These are phyloP conservation scores for Tulasnella sp. DNA, from an alignment of 768 basidiomycete genomes.

Conservation along the genomic window DNA sequence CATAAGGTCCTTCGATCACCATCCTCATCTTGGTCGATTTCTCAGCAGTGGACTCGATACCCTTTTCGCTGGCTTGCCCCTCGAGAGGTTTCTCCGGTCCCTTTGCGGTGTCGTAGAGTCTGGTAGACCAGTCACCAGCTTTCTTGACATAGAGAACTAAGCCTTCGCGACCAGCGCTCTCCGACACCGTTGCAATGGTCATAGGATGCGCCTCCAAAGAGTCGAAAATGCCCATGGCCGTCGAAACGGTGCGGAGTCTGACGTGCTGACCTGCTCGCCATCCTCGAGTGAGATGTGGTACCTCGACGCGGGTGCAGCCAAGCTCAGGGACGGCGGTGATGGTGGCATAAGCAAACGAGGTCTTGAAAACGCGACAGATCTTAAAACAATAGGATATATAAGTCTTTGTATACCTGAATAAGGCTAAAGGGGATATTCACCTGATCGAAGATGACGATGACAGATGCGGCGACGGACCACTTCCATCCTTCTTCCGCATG, in stretches of 20 bases:
- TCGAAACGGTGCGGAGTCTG: conserved; percentile 19
- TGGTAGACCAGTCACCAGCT: conserved; percentile 12
- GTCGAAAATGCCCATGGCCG: neutral
- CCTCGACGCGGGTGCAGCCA: conserved; percentile 29
- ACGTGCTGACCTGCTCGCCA: conserved; percentile 51
- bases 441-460: conserved; percentile 44
- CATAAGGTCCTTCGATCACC: conserved; percentile 57
- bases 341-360: conserved; percentile 45
- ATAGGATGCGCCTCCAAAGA: conserved; percentile 61
- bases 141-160: conserved; percentile 7
- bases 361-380: conserved; percentile 42
- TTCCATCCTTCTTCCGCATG: conserved; percentile 44
- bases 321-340: conserved; percentile 52
- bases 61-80: conserved; percentile 42
- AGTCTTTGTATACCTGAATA: neutral
- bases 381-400: neutral
- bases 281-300: conserved; percentile 5
- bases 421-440: neutral
- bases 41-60: conserved; percentile 21
- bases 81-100: neutral
- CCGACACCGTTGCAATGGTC: conserved; percentile 58
- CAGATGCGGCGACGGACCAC: conserved; percentile 41
- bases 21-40: conserved; percentile 34
- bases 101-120: conserved; percentile 34
- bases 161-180: conserved; percentile 7